Percentiles rank a stretch among this genome's conserved stretches.
Evolutionary conservation across 495 filamentous ascomycete species (phyloP).

Genomic region (Cercophora newfieldiana): DNA sequence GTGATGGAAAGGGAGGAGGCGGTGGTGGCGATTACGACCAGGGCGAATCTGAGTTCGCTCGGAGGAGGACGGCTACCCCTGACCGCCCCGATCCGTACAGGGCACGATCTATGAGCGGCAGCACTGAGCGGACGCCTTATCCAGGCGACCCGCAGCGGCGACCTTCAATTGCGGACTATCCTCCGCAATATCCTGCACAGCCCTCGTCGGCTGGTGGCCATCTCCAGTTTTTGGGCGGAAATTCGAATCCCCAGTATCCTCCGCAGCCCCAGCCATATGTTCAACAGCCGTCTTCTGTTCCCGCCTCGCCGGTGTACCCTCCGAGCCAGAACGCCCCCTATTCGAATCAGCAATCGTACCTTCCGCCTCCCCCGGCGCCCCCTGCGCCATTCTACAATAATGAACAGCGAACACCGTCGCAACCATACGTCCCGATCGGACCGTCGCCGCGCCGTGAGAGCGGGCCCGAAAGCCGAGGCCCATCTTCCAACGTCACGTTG

Average conservation of each 20-base stretch:
- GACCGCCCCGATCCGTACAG: conserved; percentile 65
- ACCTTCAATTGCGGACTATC: conserved; percentile 55
- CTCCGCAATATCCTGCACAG: conserved; percentile 42
- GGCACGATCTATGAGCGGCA: conserved; percentile 74
- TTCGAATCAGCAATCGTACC: conserved; percentile 32
- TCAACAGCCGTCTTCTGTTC: conserved; percentile 48
- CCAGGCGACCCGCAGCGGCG: conserved; percentile 53
- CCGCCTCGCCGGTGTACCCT: conserved; percentile 46
- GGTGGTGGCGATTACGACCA: conserved; percentile 65
- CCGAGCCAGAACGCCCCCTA: conserved; percentile 25
- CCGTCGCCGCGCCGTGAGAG: conserved; percentile 32
- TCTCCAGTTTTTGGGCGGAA: conserved; percentile 36
- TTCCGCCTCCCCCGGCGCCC: conserved; percentile 43
- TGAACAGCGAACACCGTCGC: conserved; percentile 32
- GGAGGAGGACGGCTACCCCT: conserved; percentile 61
- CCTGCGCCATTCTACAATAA: conserved; percentile 38
- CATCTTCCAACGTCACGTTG: conserved; percentile 15
- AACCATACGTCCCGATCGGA: conserved; percentile 31
- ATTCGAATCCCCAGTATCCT: conserved; percentile 33
- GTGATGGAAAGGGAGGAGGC: conserved; percentile 69
- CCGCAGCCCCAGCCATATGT: conserved; percentile 44
- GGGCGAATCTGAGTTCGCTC: conserved; percentile 62
- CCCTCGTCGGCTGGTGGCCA: conserved; percentile 38
- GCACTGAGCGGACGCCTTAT: conserved; percentile 52
- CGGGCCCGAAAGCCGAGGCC: conserved; percentile 19